phyloP scores from a whole-genome alignment of 768 basidiomycete species.

The Russula sp. region DNA sequence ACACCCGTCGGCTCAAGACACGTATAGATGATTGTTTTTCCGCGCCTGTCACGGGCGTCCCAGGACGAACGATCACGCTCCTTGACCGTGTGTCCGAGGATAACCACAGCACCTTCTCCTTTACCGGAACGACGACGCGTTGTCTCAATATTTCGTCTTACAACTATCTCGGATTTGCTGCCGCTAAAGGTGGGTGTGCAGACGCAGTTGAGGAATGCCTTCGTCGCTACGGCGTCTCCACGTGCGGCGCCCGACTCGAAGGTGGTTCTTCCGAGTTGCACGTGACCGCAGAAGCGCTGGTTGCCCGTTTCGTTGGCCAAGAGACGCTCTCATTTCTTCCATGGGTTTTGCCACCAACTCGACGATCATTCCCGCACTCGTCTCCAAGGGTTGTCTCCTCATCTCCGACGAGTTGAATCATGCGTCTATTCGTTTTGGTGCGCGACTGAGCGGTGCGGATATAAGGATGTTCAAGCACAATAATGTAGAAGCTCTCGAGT shows the following conservation, averaged over 20 bases:
- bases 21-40: slow-evolving; percentile 96
- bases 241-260: slow-evolving; percentile 75
- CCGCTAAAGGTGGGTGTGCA: slow-evolving; percentile 87
- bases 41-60: slow-evolving; percentile 89
- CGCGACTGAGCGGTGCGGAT: slow-evolving; percentile 81
- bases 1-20: slow-evolving; percentile 90
- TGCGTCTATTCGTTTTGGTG: slow-evolving; percentile 90
- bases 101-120: slow-evolving; percentile 71
- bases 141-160: slow-evolving; percentile 97
- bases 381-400: slow-evolving; percentile 86
- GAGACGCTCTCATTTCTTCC: slow-evolving; percentile 89
- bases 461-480: slow-evolving; percentile 98
- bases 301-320: slow-evolving; percentile 84
- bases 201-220: slow-evolving; percentile 89
- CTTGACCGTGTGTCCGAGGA: slow-evolving; percentile 83
- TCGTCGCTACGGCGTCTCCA: slow-evolving; percentile 73
- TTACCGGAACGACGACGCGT: slow-evolving; percentile 79
- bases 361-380: slow-evolving; percentile 88
- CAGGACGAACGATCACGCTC: slow-evolving; percentile 86
- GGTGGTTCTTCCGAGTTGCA: slow-evolving; percentile 89
- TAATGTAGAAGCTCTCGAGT: slow-evolving; percentile 80
- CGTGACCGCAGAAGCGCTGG: slow-evolving; percentile 72
- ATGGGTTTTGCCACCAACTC: slow-evolving; percentile 99
- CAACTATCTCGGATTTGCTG: slow-evolving; percentile 98
- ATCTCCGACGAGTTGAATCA: slow-evolving; percentile 98